These are phyloP conservation scores for Angophora floribunda DNA, from an alignment of 345 rosid species.

Conservation along the genomic window DNA sequence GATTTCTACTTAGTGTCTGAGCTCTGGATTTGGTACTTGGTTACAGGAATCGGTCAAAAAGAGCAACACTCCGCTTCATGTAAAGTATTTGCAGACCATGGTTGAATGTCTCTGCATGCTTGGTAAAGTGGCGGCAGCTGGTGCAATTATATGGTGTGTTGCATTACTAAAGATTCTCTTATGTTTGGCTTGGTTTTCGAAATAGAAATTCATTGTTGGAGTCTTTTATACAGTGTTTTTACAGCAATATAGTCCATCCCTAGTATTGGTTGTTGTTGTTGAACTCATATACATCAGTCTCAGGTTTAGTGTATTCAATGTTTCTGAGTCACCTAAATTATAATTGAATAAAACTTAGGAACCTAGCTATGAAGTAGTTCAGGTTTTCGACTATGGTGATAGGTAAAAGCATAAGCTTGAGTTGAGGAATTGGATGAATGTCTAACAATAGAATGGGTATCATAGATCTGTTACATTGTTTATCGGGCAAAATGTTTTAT, in stretches of 20 bases:
- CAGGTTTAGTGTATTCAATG: neutral
- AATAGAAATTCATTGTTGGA: neutral
- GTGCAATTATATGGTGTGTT: constrained; percentile 92
- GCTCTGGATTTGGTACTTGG: neutral
- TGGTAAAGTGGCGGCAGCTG: constrained; percentile 96
- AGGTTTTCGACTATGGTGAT: neutral
- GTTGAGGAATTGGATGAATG: neutral
- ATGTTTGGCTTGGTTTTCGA: neutral
- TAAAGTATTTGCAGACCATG: constrained; percentile 93
- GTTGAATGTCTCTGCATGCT: constrained; percentile 97
- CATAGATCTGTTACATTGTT: neutral
- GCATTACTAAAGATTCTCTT: neutral
- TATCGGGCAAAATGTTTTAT: neutral
- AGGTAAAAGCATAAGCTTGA: neutral
- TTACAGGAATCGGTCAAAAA: constrained; percentile 78
- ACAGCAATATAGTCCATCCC: neutral
- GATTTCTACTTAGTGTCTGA: constrained; percentile 9
- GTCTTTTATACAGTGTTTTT: neutral
- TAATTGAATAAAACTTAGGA: neutral
- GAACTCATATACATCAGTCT: neutral
- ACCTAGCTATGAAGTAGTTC: neutral
- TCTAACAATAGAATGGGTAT: neutral
- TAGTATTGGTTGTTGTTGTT: neutral
- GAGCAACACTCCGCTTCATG: constrained; percentile 80
- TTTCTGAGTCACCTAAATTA: neutral